A percentile compares a stretch with the other conserved stretches of the same genome.
These are phyloP conservation scores for Xylariaceae sp. DNA, from an alignment of 2,329 filamentous ascomycete species.

Conservation along the genomic window DNA sequence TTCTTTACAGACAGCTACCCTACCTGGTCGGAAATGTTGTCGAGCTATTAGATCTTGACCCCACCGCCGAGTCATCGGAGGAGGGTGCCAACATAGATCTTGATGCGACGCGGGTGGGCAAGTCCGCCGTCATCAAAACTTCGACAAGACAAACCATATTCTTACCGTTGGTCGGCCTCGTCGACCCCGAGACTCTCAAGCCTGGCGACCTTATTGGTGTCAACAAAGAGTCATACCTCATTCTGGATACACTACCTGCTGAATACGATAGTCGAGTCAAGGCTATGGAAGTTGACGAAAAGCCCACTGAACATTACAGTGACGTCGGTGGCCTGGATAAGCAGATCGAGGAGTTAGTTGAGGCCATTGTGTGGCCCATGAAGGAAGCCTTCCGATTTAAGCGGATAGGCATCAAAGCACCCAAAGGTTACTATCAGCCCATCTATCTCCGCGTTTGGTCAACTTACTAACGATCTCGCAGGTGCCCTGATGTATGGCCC, in stretches of 20 bases:
- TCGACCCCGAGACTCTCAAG: slow-evolving; percentile 92
- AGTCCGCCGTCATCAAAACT: slow-evolving; percentile 98
- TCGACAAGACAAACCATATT: slow-evolving; percentile 98
- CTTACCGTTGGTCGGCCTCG: slow-evolving; percentile 90
- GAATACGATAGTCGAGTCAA: slow-evolving; percentile 99
- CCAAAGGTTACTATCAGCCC: slow-evolving; percentile 66
- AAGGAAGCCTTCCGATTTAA: slow-evolving; percentile 99
- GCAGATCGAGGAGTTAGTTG: slow-evolving; percentile 97
- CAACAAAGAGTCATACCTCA: slow-evolving; percentile 97
- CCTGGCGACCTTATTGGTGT: slow-evolving; percentile 95
- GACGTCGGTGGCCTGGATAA: slow-evolving; percentile 97
- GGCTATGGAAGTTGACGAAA: slow-evolving; percentile 99
- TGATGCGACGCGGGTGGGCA: slow-evolving; percentile 92
- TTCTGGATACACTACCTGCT: slow-evolving; percentile 91
- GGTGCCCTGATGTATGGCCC: slow-evolving; percentile 98
- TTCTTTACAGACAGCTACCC: slow-evolving; percentile 72
- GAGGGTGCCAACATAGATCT: slow-evolving; percentile 98
- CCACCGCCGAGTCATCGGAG: slow-evolving; percentile 90
- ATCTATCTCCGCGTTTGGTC: slow-evolving; percentile 3
- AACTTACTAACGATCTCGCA: slow-evolving; percentile 34
- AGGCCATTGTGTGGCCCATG: slow-evolving; percentile 99
- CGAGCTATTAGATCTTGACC: slow-evolving; percentile 92
- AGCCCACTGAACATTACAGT: slow-evolving; percentile 97
- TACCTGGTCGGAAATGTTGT: slow-evolving; percentile 99
- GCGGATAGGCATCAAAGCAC: slow-evolving; percentile 99